Conservation (phyloP, 129 eudicot genomes). For the Deinandra increscens region DNA sequence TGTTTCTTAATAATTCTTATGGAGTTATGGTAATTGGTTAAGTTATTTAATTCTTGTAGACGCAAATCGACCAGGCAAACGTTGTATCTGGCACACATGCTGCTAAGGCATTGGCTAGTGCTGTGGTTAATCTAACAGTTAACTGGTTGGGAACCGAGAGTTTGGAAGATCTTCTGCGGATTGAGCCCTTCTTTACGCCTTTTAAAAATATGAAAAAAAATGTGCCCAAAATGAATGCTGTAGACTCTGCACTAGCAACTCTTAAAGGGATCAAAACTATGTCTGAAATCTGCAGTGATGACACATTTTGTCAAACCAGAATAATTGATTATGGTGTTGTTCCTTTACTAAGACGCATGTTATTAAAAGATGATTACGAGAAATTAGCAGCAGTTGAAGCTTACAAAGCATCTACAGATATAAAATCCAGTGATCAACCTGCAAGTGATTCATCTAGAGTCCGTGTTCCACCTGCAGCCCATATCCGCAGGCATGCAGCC, state of each 20-base stretch:
- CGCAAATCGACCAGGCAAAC: conserved; percentile 77
- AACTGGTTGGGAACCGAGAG: conserved; percentile 51
- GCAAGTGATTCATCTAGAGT: conserved; percentile 47
- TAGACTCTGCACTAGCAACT: conserved; percentile 84
- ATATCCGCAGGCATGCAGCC: conserved; percentile 91
- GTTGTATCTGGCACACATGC: conserved; percentile 66
- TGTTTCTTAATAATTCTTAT: neutral
- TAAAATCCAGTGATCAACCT: conserved; percentile 49
- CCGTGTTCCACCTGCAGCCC: conserved; percentile 74
- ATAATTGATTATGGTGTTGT: conserved; percentile 71
- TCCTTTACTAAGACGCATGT: conserved; percentile 64
- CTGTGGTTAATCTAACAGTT: conserved; percentile 79
- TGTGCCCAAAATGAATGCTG: conserved; percentile 59
- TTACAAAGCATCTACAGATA: conserved; percentile 71
- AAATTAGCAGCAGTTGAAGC: conserved; percentile 88
- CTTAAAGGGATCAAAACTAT: conserved; percentile 91
- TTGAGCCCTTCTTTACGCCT: conserved; percentile 71
- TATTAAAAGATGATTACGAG: conserved; percentile 88
- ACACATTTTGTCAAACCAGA: conserved; percentile 55
- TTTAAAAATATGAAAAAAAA: conserved; percentile 63
- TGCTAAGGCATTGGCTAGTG: conserved; percentile 59
- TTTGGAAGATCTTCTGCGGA: conserved; percentile 65
- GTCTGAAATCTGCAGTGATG: conserved; percentile 88
- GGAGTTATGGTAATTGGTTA: conserved; percentile 13
- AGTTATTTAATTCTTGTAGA: conserved; percentile 50